Base-by-base conservation (phyloP, 257 asterid species). In the Salvia miltiorrhiza region DNA sequence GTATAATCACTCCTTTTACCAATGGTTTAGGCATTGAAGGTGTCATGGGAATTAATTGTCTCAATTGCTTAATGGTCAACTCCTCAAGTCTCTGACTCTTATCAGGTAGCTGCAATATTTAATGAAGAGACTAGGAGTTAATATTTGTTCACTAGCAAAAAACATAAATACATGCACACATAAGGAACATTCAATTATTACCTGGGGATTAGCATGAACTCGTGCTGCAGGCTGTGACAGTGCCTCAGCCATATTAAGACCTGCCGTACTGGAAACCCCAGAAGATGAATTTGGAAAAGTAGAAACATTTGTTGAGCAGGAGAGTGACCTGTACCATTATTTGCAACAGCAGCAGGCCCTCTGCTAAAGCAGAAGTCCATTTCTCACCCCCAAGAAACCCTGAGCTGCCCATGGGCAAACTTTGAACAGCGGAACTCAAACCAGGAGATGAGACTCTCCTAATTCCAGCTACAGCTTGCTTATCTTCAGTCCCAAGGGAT, bases 321-420 rank as follows among this genome's bases (percentile, higher is more conserved):
- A 30, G 87, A 72, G 71, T 70, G 81, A 49, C 81, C 74, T 43
- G 56, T 55, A 58, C 86, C 79, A 44, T 68, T 79, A 70, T 65
- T 71, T 43, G 76, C 70, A 77, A 79, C 71, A 61, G 71, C 54
- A 56, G 85, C 72, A 58, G 94, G 97, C 65, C 90, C 79, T 88
- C 96, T 13, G 84, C 97, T 78, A 90, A 81, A 52, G 94, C 94
- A 4, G 97, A 90, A 8, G 97, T 88, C 96, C 96, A 88, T 81
- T 82, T 88, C 74, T 88, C 97, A 76, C 90, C 84, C 71, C 90
- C 81, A 53, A 80, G 74, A 78, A 79, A 78, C 50, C 79, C 80
- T 40, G 88, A 78, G 77, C 63, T 86, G 67, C 87, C 83, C 62
- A 83, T 72, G 35, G 95, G 90, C 77, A 84, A 76, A 68, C 82